Percentiles rank a stretch among this genome's conserved stretches.
phyloP scores from a whole-genome alignment of 768 basidiomycete species.

The Hebeloma cylindrosporum region DNA sequence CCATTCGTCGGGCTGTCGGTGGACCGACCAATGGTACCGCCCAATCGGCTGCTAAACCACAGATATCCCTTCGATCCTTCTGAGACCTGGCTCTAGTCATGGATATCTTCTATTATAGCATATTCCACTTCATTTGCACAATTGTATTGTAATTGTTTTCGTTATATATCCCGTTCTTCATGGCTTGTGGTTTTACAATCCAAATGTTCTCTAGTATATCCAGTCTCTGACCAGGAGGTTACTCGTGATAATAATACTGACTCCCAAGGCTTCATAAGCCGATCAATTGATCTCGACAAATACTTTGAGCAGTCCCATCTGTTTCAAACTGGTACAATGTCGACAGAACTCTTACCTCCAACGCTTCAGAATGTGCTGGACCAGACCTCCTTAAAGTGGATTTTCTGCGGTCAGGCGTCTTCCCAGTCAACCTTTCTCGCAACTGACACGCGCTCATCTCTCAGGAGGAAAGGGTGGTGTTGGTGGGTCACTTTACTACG shows the following conservation, averaged over 20 bases:
- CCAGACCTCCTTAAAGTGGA: slow-evolving; percentile 94
- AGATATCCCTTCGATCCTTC: slow-evolving; percentile 77
- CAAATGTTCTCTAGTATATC: too few relatives aligned
- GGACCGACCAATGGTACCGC: slow-evolving; percentile 28
- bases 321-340: too few relatives aligned
- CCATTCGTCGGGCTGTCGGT: slow-evolving; percentile 74
- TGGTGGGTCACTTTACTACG: slow-evolving; percentile 51
- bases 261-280: too few relatives aligned
- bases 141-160: background rate
- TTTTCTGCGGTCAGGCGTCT: slow-evolving; percentile 84
- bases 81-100: too few relatives aligned
- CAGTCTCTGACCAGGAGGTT: too few relatives aligned
- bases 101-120: too few relatives aligned
- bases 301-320: too few relatives aligned
- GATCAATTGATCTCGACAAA: too few relatives aligned
- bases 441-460: slow-evolving; percentile 14
- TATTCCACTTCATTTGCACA: background rate
- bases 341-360: slow-evolving; percentile 61
- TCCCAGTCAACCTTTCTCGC: background rate
- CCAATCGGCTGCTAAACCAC: slow-evolving; percentile 56
- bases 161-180: slow-evolving; percentile 2
- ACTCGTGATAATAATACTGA: too few relatives aligned
- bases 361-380: slow-evolving; percentile 95
- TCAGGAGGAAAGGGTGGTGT: slow-evolving; percentile 98
- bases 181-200: too few relatives aligned